These are phyloP conservation scores for Pythium inflatum DNA, from an alignment of 352 stramenopile species.

Conservation along the genomic window DNA sequence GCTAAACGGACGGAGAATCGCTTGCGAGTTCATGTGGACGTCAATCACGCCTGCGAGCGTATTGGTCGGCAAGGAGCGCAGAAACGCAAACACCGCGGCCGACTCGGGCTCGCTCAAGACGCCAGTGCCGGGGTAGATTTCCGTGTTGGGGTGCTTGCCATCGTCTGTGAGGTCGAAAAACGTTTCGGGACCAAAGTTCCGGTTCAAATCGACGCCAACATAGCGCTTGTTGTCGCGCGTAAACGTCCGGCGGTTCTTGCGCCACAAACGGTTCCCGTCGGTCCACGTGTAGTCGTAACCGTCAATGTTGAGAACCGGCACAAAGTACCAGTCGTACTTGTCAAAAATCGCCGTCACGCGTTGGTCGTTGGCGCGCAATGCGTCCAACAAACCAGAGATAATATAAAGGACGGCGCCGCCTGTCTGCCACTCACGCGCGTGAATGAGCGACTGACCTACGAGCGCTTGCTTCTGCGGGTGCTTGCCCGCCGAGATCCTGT, in stretches of 20 bases:
- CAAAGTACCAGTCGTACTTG: slow-evolving; percentile 46
- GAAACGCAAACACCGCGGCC: slow-evolving; percentile 29
- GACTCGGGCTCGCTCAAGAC: slow-evolving; percentile 41
- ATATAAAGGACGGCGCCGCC: slow-evolving; percentile 33
- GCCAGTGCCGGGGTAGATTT: slow-evolving; percentile 1
- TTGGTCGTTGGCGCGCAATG: slow-evolving; percentile 9
- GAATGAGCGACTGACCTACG: slow-evolving; percentile 36
- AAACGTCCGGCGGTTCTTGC: slow-evolving; percentile 39
- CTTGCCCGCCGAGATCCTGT: slow-evolving; percentile 36
- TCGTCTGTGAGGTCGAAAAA: slow-evolving; percentile 32
- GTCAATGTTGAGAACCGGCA: slow-evolving; percentile 45
- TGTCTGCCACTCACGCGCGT: slow-evolving; percentile 43
- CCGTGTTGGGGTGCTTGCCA: slow-evolving; percentile 1
- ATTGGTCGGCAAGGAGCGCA: slow-evolving; percentile 17
- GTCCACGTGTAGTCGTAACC: slow-evolving; percentile 39
- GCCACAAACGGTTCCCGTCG: slow-evolving; percentile 35
- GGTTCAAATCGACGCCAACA: slow-evolving; percentile 43
- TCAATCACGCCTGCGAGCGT: slow-evolving; percentile 24
- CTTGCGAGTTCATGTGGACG: slow-evolving; percentile 29
- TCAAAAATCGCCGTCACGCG: slow-evolving; percentile 30
- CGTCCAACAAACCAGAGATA: slow-evolving; percentile 35
- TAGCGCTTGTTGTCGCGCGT: not conserved
- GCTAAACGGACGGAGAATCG: slow-evolving; percentile 25
- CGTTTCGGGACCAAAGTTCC: slow-evolving; percentile 37
- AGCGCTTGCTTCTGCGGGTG: slow-evolving; percentile 24